A percentile compares a stretch with the other conserved stretches of the same genome.
Evolutionary conservation across 306 rosid genomes (phyloP).

Genomic region (Cyclanthera cordifolia): DNA sequence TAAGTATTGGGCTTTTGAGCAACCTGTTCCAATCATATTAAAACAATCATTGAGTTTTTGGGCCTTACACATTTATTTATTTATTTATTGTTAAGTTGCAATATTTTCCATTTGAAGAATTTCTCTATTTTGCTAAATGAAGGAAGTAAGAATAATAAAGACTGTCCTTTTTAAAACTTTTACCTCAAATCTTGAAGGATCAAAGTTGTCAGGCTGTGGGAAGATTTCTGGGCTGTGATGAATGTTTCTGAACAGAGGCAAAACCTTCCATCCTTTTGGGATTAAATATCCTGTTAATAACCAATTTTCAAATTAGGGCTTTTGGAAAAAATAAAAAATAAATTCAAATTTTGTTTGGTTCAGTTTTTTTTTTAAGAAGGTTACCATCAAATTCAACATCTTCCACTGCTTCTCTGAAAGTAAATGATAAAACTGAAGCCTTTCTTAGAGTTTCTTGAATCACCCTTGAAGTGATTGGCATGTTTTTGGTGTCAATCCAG

Average conservation of each 20-base stretch:
- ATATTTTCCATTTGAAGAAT: background rate
- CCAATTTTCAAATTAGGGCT: slow-evolving; percentile 14
- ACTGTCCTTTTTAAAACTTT: too few relatives aligned
- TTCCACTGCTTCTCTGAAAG: slow-evolving; percentile 89
- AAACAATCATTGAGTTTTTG: slow-evolving; percentile 3
- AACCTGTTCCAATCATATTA: slow-evolving; percentile 32
- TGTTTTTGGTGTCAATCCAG: slow-evolving; percentile 74
- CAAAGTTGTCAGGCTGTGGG: slow-evolving; percentile 71
- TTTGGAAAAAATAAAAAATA: slow-evolving; percentile 13
- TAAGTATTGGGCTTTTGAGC: slow-evolving; percentile 81
- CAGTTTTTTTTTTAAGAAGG: too few relatives aligned
- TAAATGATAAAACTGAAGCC: slow-evolving; percentile 82
- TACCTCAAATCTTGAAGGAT: slow-evolving; percentile 94
- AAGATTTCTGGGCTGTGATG: slow-evolving; percentile 77
- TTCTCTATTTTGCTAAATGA: background rate
- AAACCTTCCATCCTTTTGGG: slow-evolving; percentile 96
- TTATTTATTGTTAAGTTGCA: too few relatives aligned
- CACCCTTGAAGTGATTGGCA: slow-evolving; percentile 76
- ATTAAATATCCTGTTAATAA: slow-evolving; percentile 51
- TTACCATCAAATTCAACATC: slow-evolving; percentile 85
- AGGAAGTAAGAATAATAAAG: too few relatives aligned
- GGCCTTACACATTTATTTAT: too few relatives aligned
- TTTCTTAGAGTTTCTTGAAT: slow-evolving; percentile 87
- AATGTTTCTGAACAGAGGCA: slow-evolving; percentile 87
- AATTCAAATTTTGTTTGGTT: too few relatives aligned